Conservation (phyloP, 768 basidiomycete species). For the Termitomyces sp. region DNA sequence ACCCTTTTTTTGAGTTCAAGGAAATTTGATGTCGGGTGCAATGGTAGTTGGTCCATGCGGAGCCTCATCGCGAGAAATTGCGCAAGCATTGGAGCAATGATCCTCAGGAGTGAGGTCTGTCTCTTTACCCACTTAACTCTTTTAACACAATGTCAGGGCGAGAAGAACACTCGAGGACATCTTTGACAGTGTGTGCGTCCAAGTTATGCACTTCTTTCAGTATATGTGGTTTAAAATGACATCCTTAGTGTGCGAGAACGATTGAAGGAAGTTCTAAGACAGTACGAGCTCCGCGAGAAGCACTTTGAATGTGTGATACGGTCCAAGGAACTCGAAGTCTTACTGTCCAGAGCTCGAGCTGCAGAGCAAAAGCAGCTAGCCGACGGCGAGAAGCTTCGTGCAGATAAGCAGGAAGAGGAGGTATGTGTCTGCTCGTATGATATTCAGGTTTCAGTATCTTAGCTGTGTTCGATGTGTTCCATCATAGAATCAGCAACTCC, state of each 20-base stretch:
- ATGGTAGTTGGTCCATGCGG: conserved; percentile 55
- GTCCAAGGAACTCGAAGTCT: conserved; percentile 86
- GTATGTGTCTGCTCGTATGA: conserved; percentile 33
- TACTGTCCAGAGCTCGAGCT: conserved; percentile 80
- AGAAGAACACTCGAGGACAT: conserved; percentile 73
- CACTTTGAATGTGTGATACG: conserved; percentile 92
- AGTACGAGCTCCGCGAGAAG: conserved; percentile 85
- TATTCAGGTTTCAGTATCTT: conserved; percentile 8
- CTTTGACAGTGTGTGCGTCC: conserved; percentile 76
- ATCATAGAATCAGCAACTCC: conserved; percentile 56
- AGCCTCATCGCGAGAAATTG: conserved; percentile 61
- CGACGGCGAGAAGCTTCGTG: conserved; percentile 64
- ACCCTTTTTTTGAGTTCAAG: neutral
- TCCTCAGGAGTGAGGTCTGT: conserved; percentile 56
- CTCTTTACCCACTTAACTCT: neutral
- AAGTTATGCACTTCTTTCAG: neutral
- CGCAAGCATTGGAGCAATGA: conserved; percentile 80
- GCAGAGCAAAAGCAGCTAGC: conserved; percentile 84
- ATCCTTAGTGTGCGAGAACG: conserved; percentile 71
- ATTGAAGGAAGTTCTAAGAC: conserved; percentile 79
- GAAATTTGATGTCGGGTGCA: neutral
- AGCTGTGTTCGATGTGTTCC: neutral
- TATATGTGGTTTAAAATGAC: neutral
- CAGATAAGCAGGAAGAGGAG: conserved; percentile 70
- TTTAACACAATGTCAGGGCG: conserved; percentile 41